phyloP scores from a whole-genome alignment of 768 basidiomycete genomes.

The Lentinula detonsa region DNA sequence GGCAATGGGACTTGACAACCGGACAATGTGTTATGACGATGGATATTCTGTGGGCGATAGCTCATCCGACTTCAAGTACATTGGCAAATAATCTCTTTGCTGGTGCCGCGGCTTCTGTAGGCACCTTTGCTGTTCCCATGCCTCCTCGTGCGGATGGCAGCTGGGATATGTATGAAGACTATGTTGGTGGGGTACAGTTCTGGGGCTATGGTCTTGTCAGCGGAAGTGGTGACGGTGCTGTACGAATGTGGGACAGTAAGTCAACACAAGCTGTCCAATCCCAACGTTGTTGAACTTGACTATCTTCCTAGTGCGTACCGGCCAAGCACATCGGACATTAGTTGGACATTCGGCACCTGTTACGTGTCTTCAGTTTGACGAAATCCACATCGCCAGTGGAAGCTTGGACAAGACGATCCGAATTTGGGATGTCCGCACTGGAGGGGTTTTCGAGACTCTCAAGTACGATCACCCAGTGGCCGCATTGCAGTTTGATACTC shows the following conservation, averaged over 20 bases:
- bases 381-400: conserved; percentile 88
- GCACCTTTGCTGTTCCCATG: conserved; percentile 73
- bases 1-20: conserved; percentile 96
- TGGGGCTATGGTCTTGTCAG: conserved; percentile 98
- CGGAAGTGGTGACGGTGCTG: conserved; percentile 94
- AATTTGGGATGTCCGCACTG: conserved; percentile 95
- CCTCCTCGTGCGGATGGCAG: conserved; percentile 87
- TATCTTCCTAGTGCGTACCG: conserved; percentile 77
- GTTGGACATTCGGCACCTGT: conserved; percentile 91
- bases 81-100: conserved; percentile 43
- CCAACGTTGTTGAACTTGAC: conserved; percentile 1
- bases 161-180: conserved; percentile 95
- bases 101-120: conserved; percentile 48
- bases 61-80: conserved; percentile 60
- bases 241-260: conserved; percentile 99
- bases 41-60: conserved; percentile 99
- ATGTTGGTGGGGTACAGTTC: conserved; percentile 95
- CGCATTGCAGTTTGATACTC: conserved; percentile 87
- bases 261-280: conserved; percentile 12
- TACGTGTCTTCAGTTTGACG: conserved; percentile 95
- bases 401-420: conserved; percentile 90
- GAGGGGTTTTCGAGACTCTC: conserved; percentile 82
- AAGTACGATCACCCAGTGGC: conserved; percentile 90
- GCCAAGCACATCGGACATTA: conserved; percentile 91
- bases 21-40: conserved; percentile 99